Evolutionary conservation across 2,329 filamentous ascomycete genomes (phyloP), one percentile per base, ranked within the genome.

Genomic region (Aspergillus candidus): DNA sequence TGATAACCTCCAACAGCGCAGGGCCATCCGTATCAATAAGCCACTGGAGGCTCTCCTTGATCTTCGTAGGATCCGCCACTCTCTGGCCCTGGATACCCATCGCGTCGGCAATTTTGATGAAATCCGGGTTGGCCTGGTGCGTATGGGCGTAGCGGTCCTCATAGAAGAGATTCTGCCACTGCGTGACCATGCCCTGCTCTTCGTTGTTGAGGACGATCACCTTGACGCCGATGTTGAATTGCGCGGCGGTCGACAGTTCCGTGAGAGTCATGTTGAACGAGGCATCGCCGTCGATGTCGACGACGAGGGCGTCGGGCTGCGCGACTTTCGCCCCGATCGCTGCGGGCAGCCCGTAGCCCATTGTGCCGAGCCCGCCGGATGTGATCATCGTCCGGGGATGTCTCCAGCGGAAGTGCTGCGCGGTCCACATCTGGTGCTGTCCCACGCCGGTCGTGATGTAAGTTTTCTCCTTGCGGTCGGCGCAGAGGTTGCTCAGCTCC

Each of bases 361-460:
- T 96, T 6, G 87, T 91, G 38, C 89, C 88, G 4, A 95, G 80
- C 61, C 91, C 90, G 60, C 91, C 91, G 1, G 89, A 95, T 11
- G 89, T 95, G 70, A 97, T 84, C 83, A 96, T 89, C 41, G 86
- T 85, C 50, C 89, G 82, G n/a, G 90, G 88, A 58, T 87, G 71
- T 50, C 86, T 79, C 89, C 90, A 96, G 55, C 88, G 80, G 79
- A 87, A 96, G 72, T 94, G 88, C 71, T 95, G 90, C 2, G 89
- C 91, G 8, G 86, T 78, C 91, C 90, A 96, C 91, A 96, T 96
- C 69, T 96, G 90, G 72, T 96, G 90, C 69, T 96, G 90, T 22
- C 91, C 91, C 4, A 96, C 90, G 65, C 90, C 91, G 1, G 90
- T 96, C 2, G 88, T 72, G 61, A 97, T 93, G 61, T 93, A 81